Percentiles rank a stretch among this genome's conserved stretches.
Conservation (phyloP, 352 stramenopile species). For the Pythium vanterpoolii region DNA sequence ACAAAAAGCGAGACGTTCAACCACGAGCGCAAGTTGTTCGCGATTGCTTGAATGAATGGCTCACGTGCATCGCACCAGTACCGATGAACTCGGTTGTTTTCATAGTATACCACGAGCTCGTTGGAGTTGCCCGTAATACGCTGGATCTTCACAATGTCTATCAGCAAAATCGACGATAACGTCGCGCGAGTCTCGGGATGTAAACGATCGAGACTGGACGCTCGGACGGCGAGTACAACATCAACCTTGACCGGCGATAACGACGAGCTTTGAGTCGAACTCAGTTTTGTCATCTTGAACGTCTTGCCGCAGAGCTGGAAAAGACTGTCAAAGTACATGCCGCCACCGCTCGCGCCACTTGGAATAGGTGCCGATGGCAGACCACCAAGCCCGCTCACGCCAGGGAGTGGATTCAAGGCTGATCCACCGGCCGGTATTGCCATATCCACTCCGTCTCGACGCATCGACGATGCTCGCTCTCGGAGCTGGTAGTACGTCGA, state of each 20-base stretch:
- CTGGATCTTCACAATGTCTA: conserved; percentile 89
- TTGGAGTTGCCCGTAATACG: conserved; percentile 81
- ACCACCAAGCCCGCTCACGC: conserved; percentile 1
- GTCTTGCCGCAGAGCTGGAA: conserved; percentile 86
- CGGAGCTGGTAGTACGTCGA: conserved; percentile 85
- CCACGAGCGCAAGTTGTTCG: conserved; percentile 86
- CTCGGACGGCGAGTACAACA: conserved; percentile 71
- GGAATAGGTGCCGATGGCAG: conserved; percentile 9
- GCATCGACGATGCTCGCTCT: conserved; percentile 72
- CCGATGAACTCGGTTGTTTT: conserved; percentile 85
- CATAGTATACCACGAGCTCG: conserved; percentile 81
- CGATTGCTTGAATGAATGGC: conserved; percentile 83
- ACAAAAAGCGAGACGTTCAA: conserved; percentile 78
- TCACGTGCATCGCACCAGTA: conserved; percentile 86
- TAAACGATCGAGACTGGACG: conserved; percentile 72
- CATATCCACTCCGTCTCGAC: conserved; percentile 40
- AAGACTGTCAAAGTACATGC: conserved; percentile 87
- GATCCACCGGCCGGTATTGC: conserved; percentile 4
- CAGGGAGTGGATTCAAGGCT: conserved; percentile 6
- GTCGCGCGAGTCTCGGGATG: conserved; percentile 61
- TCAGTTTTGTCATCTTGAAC: conserved; percentile 83
- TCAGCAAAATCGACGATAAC: conserved; percentile 79
- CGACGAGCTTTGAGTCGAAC: conserved; percentile 66
- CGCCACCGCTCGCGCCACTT: conserved; percentile 32
- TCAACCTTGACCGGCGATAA: conserved; percentile 68